Evolutionary conservation across 2,329 filamentous ascomycete species (phyloP).

Genomic region (Nemania sp.): DNA sequence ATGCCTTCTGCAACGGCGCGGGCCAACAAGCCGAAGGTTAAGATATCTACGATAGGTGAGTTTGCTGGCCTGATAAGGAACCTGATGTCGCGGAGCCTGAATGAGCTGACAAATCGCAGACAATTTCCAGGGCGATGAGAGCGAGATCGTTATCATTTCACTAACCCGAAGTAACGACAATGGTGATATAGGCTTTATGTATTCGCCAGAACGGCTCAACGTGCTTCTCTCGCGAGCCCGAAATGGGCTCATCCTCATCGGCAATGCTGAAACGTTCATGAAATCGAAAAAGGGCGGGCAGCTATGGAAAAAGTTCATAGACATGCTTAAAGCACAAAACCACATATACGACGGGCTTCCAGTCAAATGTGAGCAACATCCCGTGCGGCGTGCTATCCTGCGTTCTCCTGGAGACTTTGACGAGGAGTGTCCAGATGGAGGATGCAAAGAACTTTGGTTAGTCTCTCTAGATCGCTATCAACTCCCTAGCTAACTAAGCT

Average conservation of each 20-base stretch:
- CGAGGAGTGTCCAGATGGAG: conserved; percentile 43
- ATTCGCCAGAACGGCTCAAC: conserved; percentile 73
- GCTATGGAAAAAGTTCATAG: conserved; percentile 70
- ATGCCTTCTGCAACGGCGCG: conserved; percentile 65
- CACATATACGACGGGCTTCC: conserved; percentile 56
- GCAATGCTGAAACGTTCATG: conserved; percentile 76
- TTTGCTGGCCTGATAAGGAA: no score
- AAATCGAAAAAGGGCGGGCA: conserved; percentile 61
- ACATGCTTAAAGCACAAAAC: conserved; percentile 63
- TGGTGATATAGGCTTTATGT: conserved; percentile 78
- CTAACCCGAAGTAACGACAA: conserved; percentile 73
- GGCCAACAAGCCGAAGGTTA: conserved; percentile 64
- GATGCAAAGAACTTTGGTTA: conserved; percentile 42
- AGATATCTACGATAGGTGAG: conserved; percentile 77
- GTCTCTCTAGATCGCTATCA: background rate
- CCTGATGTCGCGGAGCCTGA: background rate
- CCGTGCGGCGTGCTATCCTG: conserved; percentile 39
- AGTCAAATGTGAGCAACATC: conserved; percentile 44
- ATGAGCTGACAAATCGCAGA: conserved; percentile 59
- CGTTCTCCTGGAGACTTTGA: conserved; percentile 42
- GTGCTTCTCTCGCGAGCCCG: conserved; percentile 77
- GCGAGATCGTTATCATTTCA: conserved; percentile 77
- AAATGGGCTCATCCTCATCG: conserved; percentile 73
- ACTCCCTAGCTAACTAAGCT: conserved; percentile 2
- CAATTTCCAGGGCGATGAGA: conserved; percentile 84